Evolutionary conservation across 1,139 yeast species (phyloP).

Genomic region (Protomyces lactucae-debilis): DNA sequence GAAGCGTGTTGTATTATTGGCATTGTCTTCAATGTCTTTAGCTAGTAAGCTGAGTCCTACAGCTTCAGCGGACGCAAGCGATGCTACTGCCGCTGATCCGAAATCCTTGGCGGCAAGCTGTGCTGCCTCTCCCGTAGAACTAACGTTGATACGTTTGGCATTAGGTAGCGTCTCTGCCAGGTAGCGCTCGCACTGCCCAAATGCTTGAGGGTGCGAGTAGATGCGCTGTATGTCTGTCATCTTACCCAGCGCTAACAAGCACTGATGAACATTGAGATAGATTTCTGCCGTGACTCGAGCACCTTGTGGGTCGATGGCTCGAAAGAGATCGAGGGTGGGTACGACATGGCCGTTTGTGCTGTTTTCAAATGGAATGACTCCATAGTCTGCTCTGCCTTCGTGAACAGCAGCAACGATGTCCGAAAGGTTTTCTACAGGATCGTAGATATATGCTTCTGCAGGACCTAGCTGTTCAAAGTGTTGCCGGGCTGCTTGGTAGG

Average conservation of each 20-base stretch:
- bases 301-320: slow-evolving; percentile 37
- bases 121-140: slow-evolving; percentile 83
- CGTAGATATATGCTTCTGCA: background rate
- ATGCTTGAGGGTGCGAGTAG: slow-evolving; percentile 93
- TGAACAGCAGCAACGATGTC: slow-evolving; percentile 4
- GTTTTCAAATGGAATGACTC: slow-evolving; percentile 89
- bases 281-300: slow-evolving; percentile 55
- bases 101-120: slow-evolving; percentile 48
- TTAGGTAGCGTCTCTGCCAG: slow-evolving; percentile 42
- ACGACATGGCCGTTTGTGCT: slow-evolving; percentile 93
- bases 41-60: slow-evolving; percentile 56
- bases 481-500: slow-evolving; percentile 20
- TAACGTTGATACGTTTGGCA: slow-evolving; percentile 55
- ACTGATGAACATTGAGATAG: slow-evolving; percentile 77
- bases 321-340: slow-evolving; percentile 70
- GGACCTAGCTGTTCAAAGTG: background rate
- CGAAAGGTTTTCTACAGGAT: slow-evolving; percentile 12
- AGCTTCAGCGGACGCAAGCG: slow-evolving; percentile 61
- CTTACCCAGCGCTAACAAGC: slow-evolving; percentile 45
- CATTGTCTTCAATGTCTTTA: slow-evolving; percentile 61
- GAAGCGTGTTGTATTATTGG: slow-evolving; percentile 79
- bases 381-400: slow-evolving; percentile 40
- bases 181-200: slow-evolving; percentile 79
- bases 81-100: slow-evolving; percentile 52
- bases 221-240: slow-evolving; percentile 50